Conservation (phyloP, 2,329 filamentous ascomycete genomes). For the Ceratocystis variospora region DNA sequence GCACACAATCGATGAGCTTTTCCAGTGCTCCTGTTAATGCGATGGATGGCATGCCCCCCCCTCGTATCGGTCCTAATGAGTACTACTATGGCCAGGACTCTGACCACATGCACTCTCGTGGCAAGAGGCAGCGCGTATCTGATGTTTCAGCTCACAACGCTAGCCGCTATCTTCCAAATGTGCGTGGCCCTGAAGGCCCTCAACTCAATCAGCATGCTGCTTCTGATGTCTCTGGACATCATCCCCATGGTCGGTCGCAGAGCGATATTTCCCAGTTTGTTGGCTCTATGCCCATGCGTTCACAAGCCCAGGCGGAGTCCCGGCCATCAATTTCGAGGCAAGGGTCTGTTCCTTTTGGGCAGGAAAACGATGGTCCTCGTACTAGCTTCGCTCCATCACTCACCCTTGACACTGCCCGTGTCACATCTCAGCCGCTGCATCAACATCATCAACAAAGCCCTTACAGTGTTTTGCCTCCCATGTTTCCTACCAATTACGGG, state of each 20-base stretch:
- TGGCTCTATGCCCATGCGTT: slow-evolving; percentile 12
- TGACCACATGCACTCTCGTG: slow-evolving; percentile 12
- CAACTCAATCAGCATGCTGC: slow-evolving; percentile 1
- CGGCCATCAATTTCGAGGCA: slow-evolving; percentile 16
- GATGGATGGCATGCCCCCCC: slow-evolving; percentile 17
- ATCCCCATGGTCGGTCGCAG: slow-evolving; percentile 18
- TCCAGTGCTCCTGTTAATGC: slow-evolving; percentile 11
- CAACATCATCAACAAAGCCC: slow-evolving; percentile 8
- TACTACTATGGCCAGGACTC: slow-evolving; percentile 14
- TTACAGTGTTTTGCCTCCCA: slow-evolving; percentile 7
- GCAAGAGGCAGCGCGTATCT: slow-evolving; percentile 15
- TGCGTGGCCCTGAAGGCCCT: slow-evolving; percentile 10
- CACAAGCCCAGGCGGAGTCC: slow-evolving; percentile 14
- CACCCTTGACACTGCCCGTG: slow-evolving; percentile 10
- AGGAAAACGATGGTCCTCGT: slow-evolving; percentile 4
- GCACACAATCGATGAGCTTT: slow-evolving; percentile 28
- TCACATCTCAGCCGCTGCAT: not conserved
- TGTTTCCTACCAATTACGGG: slow-evolving; percentile 3
- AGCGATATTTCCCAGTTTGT: slow-evolving; percentile 18
- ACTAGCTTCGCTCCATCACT: not conserved
- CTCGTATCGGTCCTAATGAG: slow-evolving; percentile 8
- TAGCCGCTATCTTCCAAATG: slow-evolving; percentile 11
- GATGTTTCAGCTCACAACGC: slow-evolving; percentile 16
- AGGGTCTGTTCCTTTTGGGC: not conserved
- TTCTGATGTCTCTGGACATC: not conserved